phyloP scores from a whole-genome alignment of 768 basidiomycete species.

The Stropharia rugosoannulata region DNA sequence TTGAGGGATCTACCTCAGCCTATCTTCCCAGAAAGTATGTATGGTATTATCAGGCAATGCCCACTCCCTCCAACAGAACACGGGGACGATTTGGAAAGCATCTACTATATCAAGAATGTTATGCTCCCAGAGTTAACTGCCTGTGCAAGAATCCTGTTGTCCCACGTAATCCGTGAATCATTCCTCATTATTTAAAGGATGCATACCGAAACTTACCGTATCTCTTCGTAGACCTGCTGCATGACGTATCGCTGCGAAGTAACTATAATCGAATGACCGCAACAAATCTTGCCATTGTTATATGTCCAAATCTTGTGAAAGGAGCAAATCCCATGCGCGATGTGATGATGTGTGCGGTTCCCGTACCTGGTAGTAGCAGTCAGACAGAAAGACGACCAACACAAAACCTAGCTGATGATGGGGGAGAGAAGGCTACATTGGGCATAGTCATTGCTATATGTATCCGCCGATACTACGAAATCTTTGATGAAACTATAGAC shows the following conservation, averaged over 20 bases:
- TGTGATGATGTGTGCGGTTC: conserved; percentile 70
- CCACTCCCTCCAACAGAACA: conserved; percentile 42
- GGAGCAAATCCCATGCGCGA: conserved; percentile 67
- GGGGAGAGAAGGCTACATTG: conserved; percentile 59
- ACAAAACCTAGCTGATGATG: background rate
- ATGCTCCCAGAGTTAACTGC: conserved; percentile 68
- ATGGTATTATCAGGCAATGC: conserved; percentile 65
- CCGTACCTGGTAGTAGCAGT: conserved; percentile 30
- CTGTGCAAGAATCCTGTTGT: conserved; percentile 74
- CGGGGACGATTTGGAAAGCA: conserved; percentile 50
- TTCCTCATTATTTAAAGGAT: background rate
- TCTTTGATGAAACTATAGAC: conserved; percentile 82
- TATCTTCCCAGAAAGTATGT: conserved; percentile 71
- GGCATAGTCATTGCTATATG: conserved; percentile 74
- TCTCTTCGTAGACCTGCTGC: conserved; percentile 59
- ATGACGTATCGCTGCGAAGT: conserved; percentile 73
- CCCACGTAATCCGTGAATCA: conserved; percentile 60
- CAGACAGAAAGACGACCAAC: background rate
- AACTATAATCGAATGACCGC: conserved; percentile 79
- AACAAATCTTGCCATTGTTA: conserved; percentile 76
- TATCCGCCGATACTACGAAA: conserved; percentile 81
- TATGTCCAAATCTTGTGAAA: conserved; percentile 78
- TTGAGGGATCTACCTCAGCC: conserved; percentile 78
- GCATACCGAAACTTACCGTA: conserved; percentile 5
- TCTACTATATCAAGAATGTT: conserved; percentile 67